Evolutionary conservation across 345 rosid genomes (phyloP).

Genomic region (Salix caprea): DNA sequence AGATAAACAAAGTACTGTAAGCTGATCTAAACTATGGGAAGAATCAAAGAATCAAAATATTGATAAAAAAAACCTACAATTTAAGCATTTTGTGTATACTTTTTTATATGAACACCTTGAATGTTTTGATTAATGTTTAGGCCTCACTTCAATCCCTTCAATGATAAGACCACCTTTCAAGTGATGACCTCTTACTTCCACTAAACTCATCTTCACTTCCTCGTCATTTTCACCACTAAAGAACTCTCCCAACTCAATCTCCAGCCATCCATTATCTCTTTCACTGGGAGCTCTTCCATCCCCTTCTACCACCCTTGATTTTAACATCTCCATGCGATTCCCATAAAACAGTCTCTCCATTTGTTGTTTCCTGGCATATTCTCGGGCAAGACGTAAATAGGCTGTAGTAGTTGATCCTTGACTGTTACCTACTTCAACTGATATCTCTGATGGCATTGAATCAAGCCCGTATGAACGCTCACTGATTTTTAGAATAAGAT

Average conservation of each 20-base stretch:
- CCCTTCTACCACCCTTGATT: conserved; percentile 5
- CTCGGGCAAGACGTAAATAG: not conserved
- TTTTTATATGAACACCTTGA: not conserved
- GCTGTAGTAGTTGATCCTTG: conserved; percentile 1
- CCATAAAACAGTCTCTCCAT: conserved; percentile 11
- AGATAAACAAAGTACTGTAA: no score
- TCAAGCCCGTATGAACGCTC: conserved; percentile 51
- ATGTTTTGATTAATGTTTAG: conserved; percentile 24
- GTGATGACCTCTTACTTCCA: conserved; percentile 64
- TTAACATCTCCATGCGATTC: conserved; percentile 7
- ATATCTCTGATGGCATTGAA: conserved; percentile 39
- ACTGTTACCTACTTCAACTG: conserved; percentile 19
- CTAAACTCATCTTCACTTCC: conserved; percentile 55
- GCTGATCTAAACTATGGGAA: no score
- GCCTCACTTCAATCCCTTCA: conserved; percentile 79
- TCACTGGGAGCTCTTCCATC: conserved; percentile 18
- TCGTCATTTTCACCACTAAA: conserved; percentile 24
- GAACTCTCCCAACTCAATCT: conserved; percentile 69
- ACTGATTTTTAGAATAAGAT: conserved; percentile 37
- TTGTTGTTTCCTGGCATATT: not conserved
- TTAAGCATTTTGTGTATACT: not conserved
- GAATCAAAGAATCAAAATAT: not conserved
- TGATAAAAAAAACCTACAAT: not conserved
- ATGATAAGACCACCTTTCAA: conserved; percentile 64
- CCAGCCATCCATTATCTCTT: conserved; percentile 71